A percentile compares a stretch with the other conserved stretches of the same genome.
Evolutionary conservation across 1,284 basidiomycete genomes (phyloP).

Genomic region (Cutaneotrichosporon sp.): DNA sequence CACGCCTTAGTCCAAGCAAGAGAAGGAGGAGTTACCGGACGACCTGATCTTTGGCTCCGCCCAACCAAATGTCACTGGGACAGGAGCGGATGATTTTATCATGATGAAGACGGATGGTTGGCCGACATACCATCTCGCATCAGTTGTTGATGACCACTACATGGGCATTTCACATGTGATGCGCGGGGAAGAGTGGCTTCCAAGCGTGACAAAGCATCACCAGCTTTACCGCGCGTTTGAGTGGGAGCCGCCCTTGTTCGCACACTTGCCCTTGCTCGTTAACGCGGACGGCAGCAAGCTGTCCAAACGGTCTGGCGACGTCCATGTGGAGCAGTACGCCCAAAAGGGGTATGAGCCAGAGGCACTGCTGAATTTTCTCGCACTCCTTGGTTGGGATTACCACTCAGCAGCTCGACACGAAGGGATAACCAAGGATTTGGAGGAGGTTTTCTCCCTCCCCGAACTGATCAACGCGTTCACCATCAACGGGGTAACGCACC

Average conservation of each 20-base stretch:
- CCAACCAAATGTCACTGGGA: conserved; percentile 21
- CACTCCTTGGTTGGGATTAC: conserved; percentile 84
- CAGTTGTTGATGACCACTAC: conserved; percentile 88
- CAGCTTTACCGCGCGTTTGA: conserved; percentile 78
- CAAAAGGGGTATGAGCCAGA: conserved; percentile 83
- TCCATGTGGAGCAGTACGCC: conserved; percentile 77
- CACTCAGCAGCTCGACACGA: conserved; percentile 33
- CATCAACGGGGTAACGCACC: conserved; percentile 35
- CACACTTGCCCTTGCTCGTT: conserved; percentile 83
- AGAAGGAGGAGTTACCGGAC: conserved; percentile 18
- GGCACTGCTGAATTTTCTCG: conserved; percentile 88
- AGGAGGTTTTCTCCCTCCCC: conserved; percentile 39
- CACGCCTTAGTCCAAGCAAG: conserved; percentile 15
- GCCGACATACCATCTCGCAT: conserved; percentile 96
- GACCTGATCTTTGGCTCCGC: conserved; percentile 34
- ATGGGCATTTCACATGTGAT: conserved; percentile 97
- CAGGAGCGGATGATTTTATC: conserved; percentile 71
- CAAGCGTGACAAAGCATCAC: conserved; percentile 87
- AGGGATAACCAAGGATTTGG: conserved; percentile 3
- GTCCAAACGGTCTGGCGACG: conserved; percentile 88
- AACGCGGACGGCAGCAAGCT: conserved; percentile 91
- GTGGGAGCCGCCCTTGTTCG: conserved; percentile 71
- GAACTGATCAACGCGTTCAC: conserved; percentile 41
- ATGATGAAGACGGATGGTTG: conserved; percentile 87
- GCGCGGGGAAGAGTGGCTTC: conserved; percentile 94